These are phyloP conservation scores for Solanum neorickii DNA, from an alignment of 257 asterid genomes.

Conservation along the genomic window DNA sequence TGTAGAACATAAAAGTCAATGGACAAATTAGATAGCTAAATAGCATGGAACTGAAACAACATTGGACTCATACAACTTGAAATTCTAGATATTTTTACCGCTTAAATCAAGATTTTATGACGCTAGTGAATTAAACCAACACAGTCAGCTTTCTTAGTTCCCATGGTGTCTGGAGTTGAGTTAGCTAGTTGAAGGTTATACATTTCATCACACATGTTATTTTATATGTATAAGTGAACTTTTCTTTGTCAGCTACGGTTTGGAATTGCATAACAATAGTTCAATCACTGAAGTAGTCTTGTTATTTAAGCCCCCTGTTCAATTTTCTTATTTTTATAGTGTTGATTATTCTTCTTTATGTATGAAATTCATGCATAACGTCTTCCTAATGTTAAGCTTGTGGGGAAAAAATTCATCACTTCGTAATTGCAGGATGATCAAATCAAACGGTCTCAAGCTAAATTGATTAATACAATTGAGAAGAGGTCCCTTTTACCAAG, in stretches of 20 bases:
- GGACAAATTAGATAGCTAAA: not conserved
- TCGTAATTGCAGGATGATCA: constrained; percentile 29
- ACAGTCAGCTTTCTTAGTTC: not conserved
- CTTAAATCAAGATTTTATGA: not conserved
- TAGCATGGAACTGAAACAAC: not conserved
- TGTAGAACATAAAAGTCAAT: not conserved
- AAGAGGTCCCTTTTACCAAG: constrained; percentile 93
- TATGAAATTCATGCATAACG: not conserved
- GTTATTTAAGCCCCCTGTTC: not conserved
- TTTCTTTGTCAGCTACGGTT: not conserved
- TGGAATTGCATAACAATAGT: not conserved
- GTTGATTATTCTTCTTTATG: not conserved
- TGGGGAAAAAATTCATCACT: not conserved
- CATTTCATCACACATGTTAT: not conserved
- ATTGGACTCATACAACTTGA: not conserved
- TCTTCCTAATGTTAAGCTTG: not conserved
- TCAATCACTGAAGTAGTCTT: not conserved
- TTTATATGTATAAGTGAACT: not conserved
- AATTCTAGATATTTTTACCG: not conserved
- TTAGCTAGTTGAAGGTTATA: not conserved
- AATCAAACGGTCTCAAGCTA: constrained; percentile 45
- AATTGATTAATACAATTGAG: constrained; percentile 39
- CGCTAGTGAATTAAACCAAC: not conserved
- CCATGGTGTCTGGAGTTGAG: not conserved
- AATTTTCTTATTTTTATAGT: not conserved